Percentiles rank a stretch among this genome's conserved stretches.
Evolutionary conservation across 768 basidiomycete genomes (phyloP).

Genomic region (Stropharia rugosoannulata): DNA sequence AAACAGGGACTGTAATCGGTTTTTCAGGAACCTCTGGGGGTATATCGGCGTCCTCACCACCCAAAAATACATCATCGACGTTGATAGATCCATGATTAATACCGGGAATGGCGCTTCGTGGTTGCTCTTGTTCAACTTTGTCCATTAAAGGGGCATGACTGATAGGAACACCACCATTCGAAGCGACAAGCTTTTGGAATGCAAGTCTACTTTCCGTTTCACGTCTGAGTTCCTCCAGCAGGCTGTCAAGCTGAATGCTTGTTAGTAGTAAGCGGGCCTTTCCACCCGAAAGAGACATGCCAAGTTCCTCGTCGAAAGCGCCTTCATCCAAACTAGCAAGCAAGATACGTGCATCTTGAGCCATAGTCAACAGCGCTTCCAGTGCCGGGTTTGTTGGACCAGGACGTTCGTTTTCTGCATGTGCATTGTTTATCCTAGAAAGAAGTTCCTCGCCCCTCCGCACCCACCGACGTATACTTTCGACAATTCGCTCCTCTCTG

Average conservation of each 20-base stretch:
- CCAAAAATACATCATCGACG: neutral
- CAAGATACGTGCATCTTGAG: constrained; percentile 27
- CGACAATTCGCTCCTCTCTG: constrained; percentile 61
- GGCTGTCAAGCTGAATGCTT: constrained; percentile 44
- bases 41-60: neutral
- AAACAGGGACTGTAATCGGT: neutral
- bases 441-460: constrained; percentile 44
- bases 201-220: constrained; percentile 53
- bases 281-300: constrained; percentile 38
- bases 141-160: neutral
- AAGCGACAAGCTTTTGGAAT: constrained; percentile 33
- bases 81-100: neutral
- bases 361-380: constrained; percentile 18
- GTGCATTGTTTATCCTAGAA: constrained; percentile 17
- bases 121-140: neutral
- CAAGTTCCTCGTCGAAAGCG: constrained; percentile 20
- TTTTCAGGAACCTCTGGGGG: constrained; percentile 4
- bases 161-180: neutral
- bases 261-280: constrained; percentile 52
- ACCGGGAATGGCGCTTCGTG: neutral
- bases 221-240: constrained; percentile 57
- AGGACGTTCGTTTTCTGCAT: constrained; percentile 31
- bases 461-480: constrained; percentile 57
- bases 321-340: constrained; percentile 23
- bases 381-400: neutral